phyloP scores from a whole-genome alignment of 2,329 filamentous ascomycete genomes.

The Calcarisporium arbuscula region DNA sequence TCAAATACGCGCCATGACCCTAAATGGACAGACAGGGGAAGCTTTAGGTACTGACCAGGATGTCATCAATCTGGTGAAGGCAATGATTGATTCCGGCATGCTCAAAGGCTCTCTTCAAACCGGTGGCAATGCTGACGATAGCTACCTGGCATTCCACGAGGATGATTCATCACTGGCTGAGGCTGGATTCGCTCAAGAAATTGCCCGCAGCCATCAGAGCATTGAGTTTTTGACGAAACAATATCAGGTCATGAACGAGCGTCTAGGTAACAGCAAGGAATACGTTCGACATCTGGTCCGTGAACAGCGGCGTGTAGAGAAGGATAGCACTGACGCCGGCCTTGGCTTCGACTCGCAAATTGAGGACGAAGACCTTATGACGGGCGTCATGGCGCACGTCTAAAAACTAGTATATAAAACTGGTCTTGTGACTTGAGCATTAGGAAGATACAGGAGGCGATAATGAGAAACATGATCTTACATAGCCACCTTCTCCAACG shows the following conservation, averaged over 20 bases:
- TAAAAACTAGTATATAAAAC: too few relatives aligned
- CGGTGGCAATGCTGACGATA: constrained; percentile 31
- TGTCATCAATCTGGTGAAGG: constrained; percentile 39
- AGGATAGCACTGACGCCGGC: constrained; percentile 29
- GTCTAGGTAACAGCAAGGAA: constrained; percentile 49
- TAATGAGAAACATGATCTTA: too few relatives aligned
- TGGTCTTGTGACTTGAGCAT: constrained; percentile 1
- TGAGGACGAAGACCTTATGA: constrained; percentile 59
- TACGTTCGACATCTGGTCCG: constrained; percentile 43
- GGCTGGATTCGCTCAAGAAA: constrained; percentile 40
- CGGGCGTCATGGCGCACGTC: constrained; percentile 27
- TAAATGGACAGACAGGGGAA: constrained; percentile 46
- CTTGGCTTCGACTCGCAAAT: constrained; percentile 40
- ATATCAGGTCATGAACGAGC: constrained; percentile 46
- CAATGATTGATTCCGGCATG: constrained; percentile 51
- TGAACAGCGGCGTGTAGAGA: constrained; percentile 41
- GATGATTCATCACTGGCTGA: constrained; percentile 40
- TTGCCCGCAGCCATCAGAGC: constrained; percentile 33
- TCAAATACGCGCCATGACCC: constrained; percentile 44
- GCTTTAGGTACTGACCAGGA: constrained; percentile 35
- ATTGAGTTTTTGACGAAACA: constrained; percentile 40
- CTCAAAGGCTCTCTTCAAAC: constrained; percentile 46
- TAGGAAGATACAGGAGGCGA: not conserved
- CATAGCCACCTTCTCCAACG: too few relatives aligned
- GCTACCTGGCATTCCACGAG: constrained; percentile 46